Percentiles rank a stretch among this genome's conserved stretches.
phyloP scores from a whole-genome alignment of 108 stramenopile species.

The Cylindrotheca fusiformis region DNA sequence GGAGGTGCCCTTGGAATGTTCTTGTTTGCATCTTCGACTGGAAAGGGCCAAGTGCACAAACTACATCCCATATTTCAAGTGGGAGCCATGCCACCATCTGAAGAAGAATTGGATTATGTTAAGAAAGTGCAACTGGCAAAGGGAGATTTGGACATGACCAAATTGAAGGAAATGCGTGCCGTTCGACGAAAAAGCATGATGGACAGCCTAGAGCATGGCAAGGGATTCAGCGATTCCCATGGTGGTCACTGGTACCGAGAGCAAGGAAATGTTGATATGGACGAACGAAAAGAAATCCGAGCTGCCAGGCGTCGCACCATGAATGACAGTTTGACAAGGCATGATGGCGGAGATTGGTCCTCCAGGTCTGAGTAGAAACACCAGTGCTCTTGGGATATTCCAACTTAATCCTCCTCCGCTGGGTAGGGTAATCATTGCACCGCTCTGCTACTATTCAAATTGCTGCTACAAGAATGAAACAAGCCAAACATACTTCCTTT shows the following conservation, averaged over 20 bases:
- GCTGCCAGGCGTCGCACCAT: too few species aligned
- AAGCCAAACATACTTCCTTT: too few species aligned
- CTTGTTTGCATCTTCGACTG: conserved; percentile 56
- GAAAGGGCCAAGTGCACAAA: conserved; percentile 72
- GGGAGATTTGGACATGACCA: conserved; percentile 18
- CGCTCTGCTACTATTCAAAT: too few species aligned
- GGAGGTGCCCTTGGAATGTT: conserved; percentile 77
- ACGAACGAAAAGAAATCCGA: conserved; percentile 3
- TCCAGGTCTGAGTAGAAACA: too few species aligned
- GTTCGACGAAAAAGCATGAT: conserved; percentile 39
- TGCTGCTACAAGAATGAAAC: too few species aligned
- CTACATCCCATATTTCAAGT: conserved; percentile 76
- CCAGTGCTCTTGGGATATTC: too few species aligned
- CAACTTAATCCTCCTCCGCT: too few species aligned
- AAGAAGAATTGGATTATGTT: conserved; percentile 9
- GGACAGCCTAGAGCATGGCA: conserved; percentile 33
- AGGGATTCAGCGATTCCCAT: conserved; percentile 65
- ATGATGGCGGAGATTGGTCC: too few species aligned
- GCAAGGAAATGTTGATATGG: conserved; percentile 10
- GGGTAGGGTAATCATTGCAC: too few species aligned
- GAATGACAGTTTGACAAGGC: too few species aligned
- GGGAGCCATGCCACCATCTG: conserved; percentile 39
- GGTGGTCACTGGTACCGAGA: conserved; percentile 69
- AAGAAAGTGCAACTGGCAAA: not conserved
- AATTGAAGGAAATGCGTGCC: conserved; percentile 20